Evolutionary conservation across 176 grass and related monocot species (phyloP).

Genomic region (Oryza glumipatula): DNA sequence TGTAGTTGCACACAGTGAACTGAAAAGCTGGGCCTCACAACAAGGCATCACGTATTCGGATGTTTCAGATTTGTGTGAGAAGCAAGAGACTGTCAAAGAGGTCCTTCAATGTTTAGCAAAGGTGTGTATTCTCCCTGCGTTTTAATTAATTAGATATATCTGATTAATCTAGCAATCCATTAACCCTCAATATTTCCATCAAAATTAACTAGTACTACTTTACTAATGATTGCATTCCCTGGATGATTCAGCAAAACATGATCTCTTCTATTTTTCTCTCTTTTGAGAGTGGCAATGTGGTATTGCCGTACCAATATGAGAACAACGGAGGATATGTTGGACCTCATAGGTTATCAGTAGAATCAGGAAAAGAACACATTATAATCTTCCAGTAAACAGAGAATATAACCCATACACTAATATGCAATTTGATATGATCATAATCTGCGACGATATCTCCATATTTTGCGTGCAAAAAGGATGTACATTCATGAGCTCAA

Average conservation of each 20-base stretch:
- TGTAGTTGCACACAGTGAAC: slow-evolving; percentile 51
- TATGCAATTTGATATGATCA: not conserved
- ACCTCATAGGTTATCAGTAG: not conserved
- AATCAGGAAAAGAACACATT: not conserved
- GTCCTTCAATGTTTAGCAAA: slow-evolving; percentile 72
- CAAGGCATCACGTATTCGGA: slow-evolving; percentile 53
- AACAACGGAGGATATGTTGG: not conserved
- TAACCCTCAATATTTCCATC: not conserved
- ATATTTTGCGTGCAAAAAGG: not conserved
- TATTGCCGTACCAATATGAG: not conserved
- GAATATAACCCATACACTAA: not conserved
- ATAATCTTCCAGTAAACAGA: not conserved
- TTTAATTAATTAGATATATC: not conserved
- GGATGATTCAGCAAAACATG: not conserved
- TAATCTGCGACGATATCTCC: not conserved
- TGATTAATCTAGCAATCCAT: not conserved
- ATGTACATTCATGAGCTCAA: not conserved
- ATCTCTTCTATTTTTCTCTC: not conserved
- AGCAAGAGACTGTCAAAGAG: slow-evolving; percentile 77
- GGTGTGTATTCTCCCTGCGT: slow-evolving; percentile 44
- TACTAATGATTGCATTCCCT: not conserved
- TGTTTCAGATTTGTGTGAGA: slow-evolving; percentile 69
- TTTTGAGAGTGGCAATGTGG: not conserved
- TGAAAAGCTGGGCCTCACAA: slow-evolving; percentile 75
- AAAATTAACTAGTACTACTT: not conserved